Percentiles rank a stretch among this genome's conserved stretches.
Conservation (phyloP, 371 early-diverging fungal genomes). For the Mucor mucedo region DNA sequence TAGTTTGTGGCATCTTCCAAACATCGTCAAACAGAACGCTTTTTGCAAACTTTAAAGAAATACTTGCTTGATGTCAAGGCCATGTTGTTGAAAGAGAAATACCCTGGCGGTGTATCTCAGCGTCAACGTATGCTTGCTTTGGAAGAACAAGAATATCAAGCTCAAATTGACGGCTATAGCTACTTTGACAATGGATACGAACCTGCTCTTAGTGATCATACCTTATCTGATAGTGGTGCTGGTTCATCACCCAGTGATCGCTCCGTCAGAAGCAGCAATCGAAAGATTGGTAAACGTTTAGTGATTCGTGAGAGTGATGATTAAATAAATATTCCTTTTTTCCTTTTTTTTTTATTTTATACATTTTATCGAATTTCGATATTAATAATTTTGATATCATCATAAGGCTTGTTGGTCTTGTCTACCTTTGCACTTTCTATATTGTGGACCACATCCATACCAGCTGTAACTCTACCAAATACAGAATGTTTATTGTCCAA, state of each 20-base stretch:
- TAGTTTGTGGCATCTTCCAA: slow-evolving; percentile 62
- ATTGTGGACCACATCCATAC: slow-evolving; percentile 90
- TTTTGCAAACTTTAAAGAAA: slow-evolving; percentile 48
- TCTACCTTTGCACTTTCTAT: slow-evolving; percentile 83
- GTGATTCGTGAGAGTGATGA: slow-evolving; percentile 42
- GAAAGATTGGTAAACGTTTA: slow-evolving; percentile 46
- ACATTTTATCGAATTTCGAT: slow-evolving; percentile 66
- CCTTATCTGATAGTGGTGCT: slow-evolving; percentile 22
- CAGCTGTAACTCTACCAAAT: slow-evolving; percentile 95
- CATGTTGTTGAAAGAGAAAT: slow-evolving; percentile 52
- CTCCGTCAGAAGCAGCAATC: slow-evolving; percentile 15
- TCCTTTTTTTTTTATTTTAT: slow-evolving; percentile 1
- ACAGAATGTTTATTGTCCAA: slow-evolving; percentile 97
- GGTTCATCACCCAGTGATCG: slow-evolving; percentile 12
- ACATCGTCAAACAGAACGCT: slow-evolving; percentile 61
- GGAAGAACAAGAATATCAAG: slow-evolving; percentile 41
- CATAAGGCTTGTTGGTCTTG: slow-evolving; percentile 82
- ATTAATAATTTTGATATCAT: slow-evolving; percentile 73
- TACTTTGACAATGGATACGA: slow-evolving; percentile 59
- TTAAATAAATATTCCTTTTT: slow-evolving; percentile 9
- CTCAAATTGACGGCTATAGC: slow-evolving; percentile 42
- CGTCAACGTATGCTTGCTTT: slow-evolving; percentile 47
- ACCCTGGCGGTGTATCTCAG: slow-evolving; percentile 50
- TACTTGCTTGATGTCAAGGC: slow-evolving; percentile 50
- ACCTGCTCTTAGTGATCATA: slow-evolving; percentile 15